Conservation (phyloP, 306 rosid genomes). For the Lathyrus sativus region DNA sequence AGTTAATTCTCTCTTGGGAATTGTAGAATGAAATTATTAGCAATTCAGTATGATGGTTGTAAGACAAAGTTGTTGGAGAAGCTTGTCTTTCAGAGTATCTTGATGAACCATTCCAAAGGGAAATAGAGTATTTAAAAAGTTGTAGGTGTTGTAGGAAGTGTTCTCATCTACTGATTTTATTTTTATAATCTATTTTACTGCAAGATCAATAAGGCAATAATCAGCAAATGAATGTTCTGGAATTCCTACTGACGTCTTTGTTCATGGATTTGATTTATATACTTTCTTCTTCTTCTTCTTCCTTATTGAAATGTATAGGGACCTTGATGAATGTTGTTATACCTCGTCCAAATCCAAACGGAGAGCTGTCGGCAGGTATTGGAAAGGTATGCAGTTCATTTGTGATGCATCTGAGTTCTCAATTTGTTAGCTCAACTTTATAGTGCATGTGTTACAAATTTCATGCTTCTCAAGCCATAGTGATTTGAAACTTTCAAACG, state of each 20-base stretch:
- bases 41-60: not conserved
- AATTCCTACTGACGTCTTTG: not conserved
- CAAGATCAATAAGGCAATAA: not conserved
- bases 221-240: not conserved
- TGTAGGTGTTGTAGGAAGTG: not conserved
- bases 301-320: slow-evolving; percentile 49
- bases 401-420: slow-evolving; percentile 23
- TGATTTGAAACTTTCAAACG: not conserved
- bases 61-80: not conserved
- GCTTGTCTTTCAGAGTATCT: too few species aligned
- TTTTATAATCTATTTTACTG: not conserved
- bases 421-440: not conserved
- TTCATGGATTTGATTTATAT: slow-evolving; percentile 17
- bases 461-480: not conserved
- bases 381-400: slow-evolving; percentile 65
- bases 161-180: not conserved
- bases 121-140: not conserved
- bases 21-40: not conserved
- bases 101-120: not conserved
- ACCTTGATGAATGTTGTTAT: slow-evolving; percentile 67
- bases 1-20: not conserved
- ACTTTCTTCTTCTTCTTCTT: slow-evolving; percentile 13
- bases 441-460: slow-evolving; percentile 8
- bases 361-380: slow-evolving; percentile 55
- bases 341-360: slow-evolving; percentile 60